Base-by-base conservation (phyloP, 768 basidiomycete species). In the Macrocybe gigantea region DNA sequence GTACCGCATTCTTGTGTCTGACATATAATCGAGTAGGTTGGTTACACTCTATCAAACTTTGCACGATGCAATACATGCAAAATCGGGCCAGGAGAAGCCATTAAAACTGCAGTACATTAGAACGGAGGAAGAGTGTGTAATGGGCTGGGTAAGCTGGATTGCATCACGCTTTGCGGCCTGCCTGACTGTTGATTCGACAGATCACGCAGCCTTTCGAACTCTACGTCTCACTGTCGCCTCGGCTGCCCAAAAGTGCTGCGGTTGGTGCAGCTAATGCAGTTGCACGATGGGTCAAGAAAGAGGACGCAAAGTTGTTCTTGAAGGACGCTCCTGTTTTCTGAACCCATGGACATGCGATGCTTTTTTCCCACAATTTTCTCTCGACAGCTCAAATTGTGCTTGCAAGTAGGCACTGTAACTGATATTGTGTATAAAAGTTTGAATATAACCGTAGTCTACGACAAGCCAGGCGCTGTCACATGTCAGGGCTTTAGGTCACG, bases 191-290 rank as follows among this genome's bases (percentile, higher is more conserved):
- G 5, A 15, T 34, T 14, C 44, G 41, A 9, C 59, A 98, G 94
- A 86, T 94, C 49, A 96, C 94, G 0, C 88, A 93, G 58, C 84
- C 85, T 0, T 97, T 96, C 59, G 96, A 98, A 63, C 67, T 98
- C 11, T 98, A 96, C 60, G 66, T 95, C 43, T 74, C 87, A 0
- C 63, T 94, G 10, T 89, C 92, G 1, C 88, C 91, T 7, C 73
- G 78, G 41, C 60, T 97, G 45, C 90, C 95, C 5, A 97, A 97
- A 73, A 85, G 83, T 44, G 92, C 88, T 0, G 84, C 81, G 1
- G 83, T 97, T 10, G 80, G 83, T 9, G 88, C 93, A 5, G 96
- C 95, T 6, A 95, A 97, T 61, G 76, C 84, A 1, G 86, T 97
- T 22, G 83, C 84, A 14, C 73, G 84, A 11, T 99, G 95, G 95